phyloP scores from a whole-genome alignment of 352 stramenopile species.

The Aphanomyces invadans region DNA sequence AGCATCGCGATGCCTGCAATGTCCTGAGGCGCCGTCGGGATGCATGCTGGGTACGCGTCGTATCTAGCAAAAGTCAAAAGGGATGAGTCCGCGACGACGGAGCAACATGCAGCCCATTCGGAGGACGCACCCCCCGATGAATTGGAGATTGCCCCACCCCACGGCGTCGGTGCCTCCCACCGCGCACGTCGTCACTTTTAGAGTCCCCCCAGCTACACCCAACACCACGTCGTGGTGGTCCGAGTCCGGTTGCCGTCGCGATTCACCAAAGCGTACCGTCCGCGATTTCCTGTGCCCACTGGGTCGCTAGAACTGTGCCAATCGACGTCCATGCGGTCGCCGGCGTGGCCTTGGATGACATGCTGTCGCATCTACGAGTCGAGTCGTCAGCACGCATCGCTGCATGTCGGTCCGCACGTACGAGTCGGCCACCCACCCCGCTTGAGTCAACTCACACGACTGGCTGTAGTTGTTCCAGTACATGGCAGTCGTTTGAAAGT shows the following conservation, averaged over 20 bases:
- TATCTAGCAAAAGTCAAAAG: slow-evolving; percentile 1
- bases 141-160: slow-evolving; percentile 7
- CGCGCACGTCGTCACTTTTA: slow-evolving; percentile 13
- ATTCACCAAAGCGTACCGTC: not conserved
- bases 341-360: not conserved
- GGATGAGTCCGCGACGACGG: no score
- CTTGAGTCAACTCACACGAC: not conserved
- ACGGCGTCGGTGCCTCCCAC: slow-evolving; percentile 6
- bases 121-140: slow-evolving; percentile 6
- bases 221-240: no score
- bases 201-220: not conserved
- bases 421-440: not conserved
- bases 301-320: not conserved
- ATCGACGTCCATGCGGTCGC: slow-evolving; percentile 1
- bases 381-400: not conserved
- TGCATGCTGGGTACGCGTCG: slow-evolving; percentile 5
- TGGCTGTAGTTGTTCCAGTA: slow-evolving; percentile 11
- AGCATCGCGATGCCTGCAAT: slow-evolving; percentile 21
- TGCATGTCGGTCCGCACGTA: not conserved
- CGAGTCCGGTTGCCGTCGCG: no score
- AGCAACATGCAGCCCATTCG: no score
- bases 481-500: not conserved
- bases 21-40: slow-evolving; percentile 3
- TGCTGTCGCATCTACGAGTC: not conserved
- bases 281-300: slow-evolving; percentile 1